These are phyloP conservation scores for Cordyceps fumosorosea DNA, from an alignment of 2,329 filamentous ascomycete species.

Conservation along the genomic window DNA sequence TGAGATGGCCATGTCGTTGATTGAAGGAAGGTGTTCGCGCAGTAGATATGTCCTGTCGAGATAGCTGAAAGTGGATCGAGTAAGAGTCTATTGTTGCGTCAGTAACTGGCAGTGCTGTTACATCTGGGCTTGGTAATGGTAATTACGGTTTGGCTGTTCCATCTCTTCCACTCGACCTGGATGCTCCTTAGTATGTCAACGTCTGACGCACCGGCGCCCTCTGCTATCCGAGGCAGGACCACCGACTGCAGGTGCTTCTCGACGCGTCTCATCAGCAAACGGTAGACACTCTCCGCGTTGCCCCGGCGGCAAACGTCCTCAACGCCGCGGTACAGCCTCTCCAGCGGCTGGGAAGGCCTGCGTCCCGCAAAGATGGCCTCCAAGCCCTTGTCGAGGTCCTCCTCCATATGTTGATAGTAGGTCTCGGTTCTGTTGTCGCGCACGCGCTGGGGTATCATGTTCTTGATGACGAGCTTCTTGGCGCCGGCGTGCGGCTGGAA, in stretches of 20 bases:
- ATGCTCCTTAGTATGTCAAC: slow-evolving; percentile 56
- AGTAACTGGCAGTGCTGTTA: neutral
- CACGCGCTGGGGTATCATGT: slow-evolving; percentile 60
- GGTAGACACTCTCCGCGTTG: slow-evolving; percentile 60
- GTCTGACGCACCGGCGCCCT: slow-evolving; percentile 44
- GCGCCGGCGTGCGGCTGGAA: slow-evolving; percentile 72
- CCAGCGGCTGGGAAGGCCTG: slow-evolving; percentile 65
- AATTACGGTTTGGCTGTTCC: slow-evolving; percentile 70
- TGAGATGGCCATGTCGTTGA: slow-evolving; percentile 73
- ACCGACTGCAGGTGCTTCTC: slow-evolving; percentile 58
- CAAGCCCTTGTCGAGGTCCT: slow-evolving; percentile 67
- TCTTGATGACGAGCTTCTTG: slow-evolving; percentile 90
- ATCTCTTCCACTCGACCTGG: slow-evolving; percentile 61
- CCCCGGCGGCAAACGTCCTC: slow-evolving; percentile 86
- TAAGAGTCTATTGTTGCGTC: slow-evolving; percentile 48
- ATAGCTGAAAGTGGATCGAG: slow-evolving; percentile 89
- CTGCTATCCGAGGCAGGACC: slow-evolving; percentile 50
- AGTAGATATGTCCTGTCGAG: slow-evolving; percentile 86
- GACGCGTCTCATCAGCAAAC: slow-evolving; percentile 59
- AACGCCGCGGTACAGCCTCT: slow-evolving; percentile 82
- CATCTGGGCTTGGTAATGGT: neutral
- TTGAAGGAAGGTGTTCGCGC: slow-evolving; percentile 59
- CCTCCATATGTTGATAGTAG: slow-evolving; percentile 73
- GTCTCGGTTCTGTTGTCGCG: slow-evolving; percentile 56
- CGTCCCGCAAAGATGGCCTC: slow-evolving; percentile 62